phyloP scores from a whole-genome alignment of 1,284 basidiomycete genomes.

The Trichosporon inkin region DNA sequence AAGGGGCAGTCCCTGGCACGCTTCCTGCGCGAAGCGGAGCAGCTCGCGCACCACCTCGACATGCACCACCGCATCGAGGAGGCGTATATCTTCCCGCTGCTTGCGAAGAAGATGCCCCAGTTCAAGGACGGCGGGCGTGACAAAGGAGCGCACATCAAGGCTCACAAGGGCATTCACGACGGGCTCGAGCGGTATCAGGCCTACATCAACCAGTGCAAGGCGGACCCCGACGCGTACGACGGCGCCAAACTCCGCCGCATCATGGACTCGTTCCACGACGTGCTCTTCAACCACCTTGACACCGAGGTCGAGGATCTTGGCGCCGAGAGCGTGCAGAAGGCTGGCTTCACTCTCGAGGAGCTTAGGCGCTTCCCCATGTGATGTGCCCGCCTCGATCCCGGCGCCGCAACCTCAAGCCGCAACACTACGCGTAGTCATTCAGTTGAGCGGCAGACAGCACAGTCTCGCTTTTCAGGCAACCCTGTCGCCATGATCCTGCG shows the following conservation, averaged over 20 bases:
- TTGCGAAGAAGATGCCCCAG: constrained; percentile 61
- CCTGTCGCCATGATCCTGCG: neutral
- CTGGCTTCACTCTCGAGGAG: constrained; percentile 61
- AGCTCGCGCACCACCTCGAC: constrained; percentile 57
- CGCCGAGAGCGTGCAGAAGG: constrained; percentile 61
- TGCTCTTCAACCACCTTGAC: constrained; percentile 64
- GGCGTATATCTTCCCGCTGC: constrained; percentile 60
- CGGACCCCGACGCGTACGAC: constrained; percentile 58
- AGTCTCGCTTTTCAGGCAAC: neutral
- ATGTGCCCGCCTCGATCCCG: too few species aligned
- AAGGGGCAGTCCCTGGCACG: constrained; percentile 52
- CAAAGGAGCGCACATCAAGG: constrained; percentile 58
- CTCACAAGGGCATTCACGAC: constrained; percentile 64
- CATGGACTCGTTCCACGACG: constrained; percentile 61
- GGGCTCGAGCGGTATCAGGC: constrained; percentile 57
- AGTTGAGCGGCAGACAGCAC: neutral
- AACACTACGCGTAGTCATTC: neutral
- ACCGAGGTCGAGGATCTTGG: constrained; percentile 63
- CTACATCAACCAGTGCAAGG: constrained; percentile 55
- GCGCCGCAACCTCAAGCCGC: too few species aligned
- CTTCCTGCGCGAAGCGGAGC: constrained; percentile 54
- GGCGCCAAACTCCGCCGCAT: constrained; percentile 58
- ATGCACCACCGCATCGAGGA: constrained; percentile 62
- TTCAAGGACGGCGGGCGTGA: constrained; percentile 53
- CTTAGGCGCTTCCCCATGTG: constrained; percentile 56